Conservation (phyloP, 352 stramenopile genomes). For the Achlya hypogyna region DNA sequence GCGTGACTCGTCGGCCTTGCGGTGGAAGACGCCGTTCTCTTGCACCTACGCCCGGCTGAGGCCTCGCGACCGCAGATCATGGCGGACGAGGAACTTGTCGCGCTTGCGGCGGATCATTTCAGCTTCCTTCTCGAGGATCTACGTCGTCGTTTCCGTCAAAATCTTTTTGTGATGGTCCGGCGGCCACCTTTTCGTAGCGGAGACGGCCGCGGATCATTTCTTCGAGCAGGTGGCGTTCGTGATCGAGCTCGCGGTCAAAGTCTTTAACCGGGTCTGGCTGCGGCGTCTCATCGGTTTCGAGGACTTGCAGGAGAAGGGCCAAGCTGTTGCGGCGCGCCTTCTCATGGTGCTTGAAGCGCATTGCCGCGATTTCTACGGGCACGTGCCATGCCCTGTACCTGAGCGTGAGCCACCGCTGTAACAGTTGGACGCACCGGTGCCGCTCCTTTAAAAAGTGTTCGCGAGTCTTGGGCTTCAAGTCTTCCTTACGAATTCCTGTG, state of each 20-base stretch:
- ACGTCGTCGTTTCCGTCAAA: neutral
- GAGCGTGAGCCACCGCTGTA: neutral
- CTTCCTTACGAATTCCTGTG: slow-evolving; percentile 4
- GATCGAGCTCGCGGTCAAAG: slow-evolving; percentile 4
- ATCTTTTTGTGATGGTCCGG: neutral
- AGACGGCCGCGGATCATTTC: slow-evolving; percentile 15
- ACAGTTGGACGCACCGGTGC: neutral
- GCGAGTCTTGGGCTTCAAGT: neutral
- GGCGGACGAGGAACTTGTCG: slow-evolving; percentile 1
- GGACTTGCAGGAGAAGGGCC: slow-evolving; percentile 13
- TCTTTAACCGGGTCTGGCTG: neutral
- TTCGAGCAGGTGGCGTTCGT: slow-evolving; percentile 15
- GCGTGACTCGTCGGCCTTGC: neutral
- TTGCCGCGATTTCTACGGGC: neutral
- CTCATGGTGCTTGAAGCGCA: slow-evolving; percentile 18
- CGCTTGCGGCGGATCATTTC: neutral
- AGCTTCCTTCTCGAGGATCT: slow-evolving; percentile 17
- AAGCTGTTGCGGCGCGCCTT: slow-evolving; percentile 1
- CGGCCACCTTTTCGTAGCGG: slow-evolving; percentile 16
- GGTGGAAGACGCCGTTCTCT: slow-evolving; percentile 6
- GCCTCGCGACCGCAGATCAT: neutral
- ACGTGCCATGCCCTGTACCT: slow-evolving; percentile 8
- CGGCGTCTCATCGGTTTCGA: neutral
- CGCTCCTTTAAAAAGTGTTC: slow-evolving; percentile 13
- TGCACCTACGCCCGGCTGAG: neutral